Conservation (phyloP, 2,329 filamentous ascomycete species). For the Trichoderma sp. region DNA sequence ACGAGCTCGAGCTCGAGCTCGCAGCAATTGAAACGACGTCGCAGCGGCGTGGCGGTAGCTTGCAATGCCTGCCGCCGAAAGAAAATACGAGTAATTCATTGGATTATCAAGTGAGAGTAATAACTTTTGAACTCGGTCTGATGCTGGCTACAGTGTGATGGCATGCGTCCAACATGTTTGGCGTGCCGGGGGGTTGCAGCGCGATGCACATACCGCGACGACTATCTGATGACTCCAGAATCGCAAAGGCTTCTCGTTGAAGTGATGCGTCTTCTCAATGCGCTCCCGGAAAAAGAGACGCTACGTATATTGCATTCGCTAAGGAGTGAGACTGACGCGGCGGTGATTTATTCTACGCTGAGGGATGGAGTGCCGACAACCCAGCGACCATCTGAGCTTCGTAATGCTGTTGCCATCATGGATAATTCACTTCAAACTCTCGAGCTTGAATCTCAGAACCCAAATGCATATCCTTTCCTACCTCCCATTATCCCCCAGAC, state of each 20-base stretch:
- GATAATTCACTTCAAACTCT: not conserved
- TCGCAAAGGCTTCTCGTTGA: slow-evolving; percentile 21
- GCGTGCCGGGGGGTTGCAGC: slow-evolving; percentile 20
- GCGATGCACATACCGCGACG: slow-evolving; percentile 23
- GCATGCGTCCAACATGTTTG: slow-evolving; percentile 23
- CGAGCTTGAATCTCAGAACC: slow-evolving; percentile 6
- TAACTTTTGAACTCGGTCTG: not conserved
- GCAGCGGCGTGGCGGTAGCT: not conserved
- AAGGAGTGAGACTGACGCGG: slow-evolving; percentile 25
- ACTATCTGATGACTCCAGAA: slow-evolving; percentile 17
- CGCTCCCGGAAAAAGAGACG: slow-evolving; percentile 24
- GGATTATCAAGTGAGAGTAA: not conserved
- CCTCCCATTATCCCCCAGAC: not conserved
- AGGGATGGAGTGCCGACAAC: not conserved
- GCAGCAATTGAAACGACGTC: not conserved
- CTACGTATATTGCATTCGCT: slow-evolving; percentile 24
- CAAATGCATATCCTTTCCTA: slow-evolving; percentile 2
- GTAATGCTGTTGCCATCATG: not conserved
- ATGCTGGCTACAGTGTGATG: slow-evolving; percentile 23
- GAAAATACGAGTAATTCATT: not conserved
- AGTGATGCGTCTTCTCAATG: slow-evolving; percentile 28
- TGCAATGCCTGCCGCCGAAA: not conserved
- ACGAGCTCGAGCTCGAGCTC: not conserved
- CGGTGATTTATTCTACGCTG: slow-evolving; percentile 24
- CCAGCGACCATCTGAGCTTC: not conserved